Evolutionary conservation across 2,329 filamentous ascomycete species (phyloP), one percentile per base, ranked within the genome.

Genomic region (Xylaria sp.): DNA sequence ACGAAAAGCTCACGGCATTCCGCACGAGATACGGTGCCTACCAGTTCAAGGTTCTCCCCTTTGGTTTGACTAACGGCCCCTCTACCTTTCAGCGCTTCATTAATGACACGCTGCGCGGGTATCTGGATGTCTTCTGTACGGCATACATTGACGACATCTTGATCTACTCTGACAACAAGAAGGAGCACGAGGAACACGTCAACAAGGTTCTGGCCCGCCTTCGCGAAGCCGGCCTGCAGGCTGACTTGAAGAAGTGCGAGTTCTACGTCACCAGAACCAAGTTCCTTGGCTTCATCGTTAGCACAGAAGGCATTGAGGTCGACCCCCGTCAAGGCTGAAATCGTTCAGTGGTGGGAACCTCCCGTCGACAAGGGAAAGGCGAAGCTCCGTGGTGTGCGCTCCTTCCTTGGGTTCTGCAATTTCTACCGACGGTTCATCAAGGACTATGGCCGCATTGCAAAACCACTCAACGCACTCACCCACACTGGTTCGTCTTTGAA

Each of bases 281-380:
- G 39, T 75, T 70, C 59, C 61, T 75, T 47, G 62, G 68, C 16
- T 72, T 69, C 60, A 70, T 69, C 55, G 69, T 74, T 30, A 57
- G 52, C 16, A 59, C 55, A 3, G 13, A 47, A 11, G 44, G 44
- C 9, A n/a, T 47, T n/a, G 13, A 11, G n/a, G n/a, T 47, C 0
- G 44, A 47, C 4, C 4, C 44, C 44, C 11, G 11, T 13, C 13
- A 47, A 47, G n/a, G 44, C n/a, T 6, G 13, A 47, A 2, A 47
- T 47, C 2, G 44, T 47, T n/a, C 13, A n/a, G 10, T 18, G n/a
- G 9, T 49, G 18, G 19, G 47, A 30, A 3, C 18, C 18, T 10
- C 19, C 47, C 0, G 18, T 23, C 1, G 8, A 49, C 2, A 30
- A 49, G 4, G 18, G 19, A 1, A 49, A 49, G 10, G 47, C 47